Evolutionary conservation across 495 filamentous ascomycete genomes (phyloP), one percentile per base, ranked within the genome.

Genomic region (Penicillium lagena): DNA sequence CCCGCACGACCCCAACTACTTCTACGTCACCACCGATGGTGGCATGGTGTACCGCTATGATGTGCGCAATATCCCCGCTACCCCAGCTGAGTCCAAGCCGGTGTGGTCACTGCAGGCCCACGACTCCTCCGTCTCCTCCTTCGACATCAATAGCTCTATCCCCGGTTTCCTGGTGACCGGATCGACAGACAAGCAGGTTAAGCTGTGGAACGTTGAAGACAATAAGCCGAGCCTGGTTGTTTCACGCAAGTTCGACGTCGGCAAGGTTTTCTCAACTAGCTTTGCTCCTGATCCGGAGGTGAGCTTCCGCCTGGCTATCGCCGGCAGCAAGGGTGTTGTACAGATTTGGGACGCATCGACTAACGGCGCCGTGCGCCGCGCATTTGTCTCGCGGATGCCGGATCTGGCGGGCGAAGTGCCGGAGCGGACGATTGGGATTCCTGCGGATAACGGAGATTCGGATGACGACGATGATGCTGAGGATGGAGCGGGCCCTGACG

Each of bases 271-370:
- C 61, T 88, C 89, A 14, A 85, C 89, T 1, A 71, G 70, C 31
- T 99, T 96, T 55, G 94, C 85, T 8, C 90, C 93, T 0, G 94
- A 99, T 59, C 51, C 78, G 29, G 88, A 89, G 64, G 89, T 96
- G 9, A 85, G 86, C 30, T 97, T 96, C 68, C 77, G 93, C 37
- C 71, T 99, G 29, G 87, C 90, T 5, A 89, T 99, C 29, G 90
- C 90, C 9, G 93, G 93, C 34, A 96, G 89, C 75, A 95, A 96
- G 71, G 93, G 94, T 2, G 72, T 74, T n/a, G 80, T 96, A 49
- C 86, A 91, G 54, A 77, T 99, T 28, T 99, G 93, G 93, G 93
- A 99, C 64, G 95, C 93, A 4, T 90, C 85, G 51, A 97, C 94
- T 9, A 97, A 97, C 66, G 78, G 73, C 3, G 87, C 87, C 12